A percentile compares a stretch with the other conserved stretches of the same genome.
Conservation (phyloP, 2,329 filamentous ascomycete genomes). For the Aspergillus sp. region DNA sequence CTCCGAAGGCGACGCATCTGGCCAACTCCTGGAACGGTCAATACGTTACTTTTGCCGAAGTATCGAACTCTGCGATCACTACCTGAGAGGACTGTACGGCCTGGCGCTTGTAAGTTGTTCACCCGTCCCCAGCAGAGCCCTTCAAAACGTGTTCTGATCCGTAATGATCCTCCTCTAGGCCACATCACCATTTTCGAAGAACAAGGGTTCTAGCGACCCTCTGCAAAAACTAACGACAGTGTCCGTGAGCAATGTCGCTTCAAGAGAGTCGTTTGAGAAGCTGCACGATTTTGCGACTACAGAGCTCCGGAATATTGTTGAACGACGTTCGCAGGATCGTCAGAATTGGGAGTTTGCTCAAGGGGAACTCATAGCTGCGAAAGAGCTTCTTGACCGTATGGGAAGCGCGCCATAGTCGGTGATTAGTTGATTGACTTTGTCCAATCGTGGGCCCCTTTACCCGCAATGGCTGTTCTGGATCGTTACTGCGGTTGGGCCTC, state of each 20-base stretch:
- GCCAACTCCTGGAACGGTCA: conserved; percentile 65
- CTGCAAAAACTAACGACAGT: conserved; percentile 9
- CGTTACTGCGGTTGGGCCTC: too few species aligned
- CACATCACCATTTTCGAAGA: conserved; percentile 25
- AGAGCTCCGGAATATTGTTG: conserved; percentile 37
- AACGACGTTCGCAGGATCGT: conserved; percentile 29
- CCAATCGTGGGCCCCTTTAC: too few species aligned
- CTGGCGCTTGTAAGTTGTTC: conserved; percentile 66
- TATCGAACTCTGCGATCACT: conserved; percentile 90
- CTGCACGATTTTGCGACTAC: conserved; percentile 37
- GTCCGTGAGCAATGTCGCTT: too few species aligned
- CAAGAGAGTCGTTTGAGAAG: conserved; percentile 27
- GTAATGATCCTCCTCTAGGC: conserved; percentile 18
- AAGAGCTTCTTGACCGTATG: conserved; percentile 37
- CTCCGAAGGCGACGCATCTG: conserved; percentile 34
- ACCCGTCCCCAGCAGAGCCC: background rate
- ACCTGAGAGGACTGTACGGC: conserved; percentile 89
- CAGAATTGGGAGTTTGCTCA: conserved; percentile 32
- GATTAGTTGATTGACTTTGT: background rate
- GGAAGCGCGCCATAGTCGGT: background rate
- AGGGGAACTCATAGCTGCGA: conserved; percentile 42
- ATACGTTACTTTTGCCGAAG: conserved; percentile 85
- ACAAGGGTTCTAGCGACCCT: conserved; percentile 12
- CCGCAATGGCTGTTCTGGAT: too few species aligned
- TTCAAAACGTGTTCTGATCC: too few species aligned